A percentile compares a stretch with the other conserved stretches of the same genome.
These are phyloP conservation scores for Pythium aphanidermatum DNA, from an alignment of 352 stramenopile genomes.

Conservation along the genomic window DNA sequence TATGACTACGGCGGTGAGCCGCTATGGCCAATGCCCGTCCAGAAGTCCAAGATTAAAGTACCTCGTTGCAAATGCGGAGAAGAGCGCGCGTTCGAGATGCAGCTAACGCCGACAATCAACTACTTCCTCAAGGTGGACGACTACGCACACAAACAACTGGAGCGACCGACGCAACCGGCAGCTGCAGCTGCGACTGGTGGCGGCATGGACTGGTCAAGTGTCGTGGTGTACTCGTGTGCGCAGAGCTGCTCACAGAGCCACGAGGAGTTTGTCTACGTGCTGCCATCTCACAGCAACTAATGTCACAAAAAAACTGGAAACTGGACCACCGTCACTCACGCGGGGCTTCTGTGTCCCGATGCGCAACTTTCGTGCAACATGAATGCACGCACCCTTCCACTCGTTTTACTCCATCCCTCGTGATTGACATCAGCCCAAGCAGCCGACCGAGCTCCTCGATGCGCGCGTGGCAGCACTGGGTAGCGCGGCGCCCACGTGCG, in stretches of 20 bases:
- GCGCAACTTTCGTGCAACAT: constrained; percentile 8
- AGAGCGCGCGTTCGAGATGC: constrained; percentile 72
- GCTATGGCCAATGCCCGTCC: constrained; percentile 57
- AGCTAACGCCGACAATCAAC: constrained; percentile 78
- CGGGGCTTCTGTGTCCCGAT: background rate
- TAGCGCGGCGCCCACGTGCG: background rate
- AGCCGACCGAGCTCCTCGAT: no score
- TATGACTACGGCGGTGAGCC: constrained; percentile 85
- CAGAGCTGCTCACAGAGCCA: constrained; percentile 50
- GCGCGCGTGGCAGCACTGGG: constrained; percentile 9
- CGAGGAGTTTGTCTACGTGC: constrained; percentile 67
- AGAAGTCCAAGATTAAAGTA: constrained; percentile 31
- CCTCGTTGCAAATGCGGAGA: constrained; percentile 52
- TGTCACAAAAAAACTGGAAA: background rate
- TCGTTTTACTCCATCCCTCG: constrained; percentile 16
- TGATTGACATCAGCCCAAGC: background rate
- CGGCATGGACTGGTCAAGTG: constrained; percentile 80
- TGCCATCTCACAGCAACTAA: constrained; percentile 33
- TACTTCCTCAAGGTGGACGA: constrained; percentile 85
- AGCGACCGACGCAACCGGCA: background rate
- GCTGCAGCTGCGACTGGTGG: constrained; percentile 1
- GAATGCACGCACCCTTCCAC: constrained; percentile 5
- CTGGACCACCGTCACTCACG: background rate
- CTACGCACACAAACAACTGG: constrained; percentile 23
- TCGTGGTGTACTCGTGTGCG: constrained; percentile 73